These are phyloP conservation scores for Volutella citrinella DNA, from an alignment of 2,329 filamentous ascomycete species.

Conservation along the genomic window DNA sequence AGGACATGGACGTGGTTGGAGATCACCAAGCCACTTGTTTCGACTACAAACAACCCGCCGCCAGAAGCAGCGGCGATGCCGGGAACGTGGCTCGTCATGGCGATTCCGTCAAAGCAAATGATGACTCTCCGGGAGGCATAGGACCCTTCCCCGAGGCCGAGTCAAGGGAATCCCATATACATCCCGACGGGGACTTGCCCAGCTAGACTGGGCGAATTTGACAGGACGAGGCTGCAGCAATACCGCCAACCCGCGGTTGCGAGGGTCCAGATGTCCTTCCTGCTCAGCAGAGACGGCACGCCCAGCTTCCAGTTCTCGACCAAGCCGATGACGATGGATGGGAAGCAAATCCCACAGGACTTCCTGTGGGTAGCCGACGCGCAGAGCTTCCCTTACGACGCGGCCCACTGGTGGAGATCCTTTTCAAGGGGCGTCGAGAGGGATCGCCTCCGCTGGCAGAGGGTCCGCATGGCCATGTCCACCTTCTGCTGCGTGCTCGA, in stretches of 20 bases:
- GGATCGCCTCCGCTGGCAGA: constrained; percentile 13
- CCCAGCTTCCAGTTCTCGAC: constrained; percentile 18
- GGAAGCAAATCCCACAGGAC: constrained; percentile 9
- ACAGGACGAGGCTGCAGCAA: constrained; percentile 9
- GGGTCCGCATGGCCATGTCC: constrained; percentile 18
- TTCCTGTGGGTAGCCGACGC: constrained; percentile 16
- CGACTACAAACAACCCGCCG: constrained; percentile 3
- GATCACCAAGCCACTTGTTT: constrained; percentile 18
- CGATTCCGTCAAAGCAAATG: constrained; percentile 15
- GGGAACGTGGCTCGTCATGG: constrained; percentile 16
- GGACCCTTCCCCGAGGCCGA: constrained; percentile 15
- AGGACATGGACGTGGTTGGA: constrained; percentile 23
- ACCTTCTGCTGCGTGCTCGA: constrained; percentile 18
- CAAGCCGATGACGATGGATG: constrained; percentile 6
- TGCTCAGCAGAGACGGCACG: constrained; percentile 20
- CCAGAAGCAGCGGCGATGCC: constrained; percentile 8
- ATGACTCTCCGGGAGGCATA: constrained; percentile 20
- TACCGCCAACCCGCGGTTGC: no score
- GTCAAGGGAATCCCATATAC: no score
- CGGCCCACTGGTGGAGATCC: constrained; percentile 12
- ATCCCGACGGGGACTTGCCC: background rate
- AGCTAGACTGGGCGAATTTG: constrained; percentile 11
- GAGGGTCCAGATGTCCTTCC: constrained; percentile 14
- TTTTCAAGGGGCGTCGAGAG: constrained; percentile 5
- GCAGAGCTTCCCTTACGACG: background rate